Evolutionary conservation across 805 yeast species (phyloP), one percentile per base, ranked within the genome.

Genomic region (Teunomyces panamensis): DNA sequence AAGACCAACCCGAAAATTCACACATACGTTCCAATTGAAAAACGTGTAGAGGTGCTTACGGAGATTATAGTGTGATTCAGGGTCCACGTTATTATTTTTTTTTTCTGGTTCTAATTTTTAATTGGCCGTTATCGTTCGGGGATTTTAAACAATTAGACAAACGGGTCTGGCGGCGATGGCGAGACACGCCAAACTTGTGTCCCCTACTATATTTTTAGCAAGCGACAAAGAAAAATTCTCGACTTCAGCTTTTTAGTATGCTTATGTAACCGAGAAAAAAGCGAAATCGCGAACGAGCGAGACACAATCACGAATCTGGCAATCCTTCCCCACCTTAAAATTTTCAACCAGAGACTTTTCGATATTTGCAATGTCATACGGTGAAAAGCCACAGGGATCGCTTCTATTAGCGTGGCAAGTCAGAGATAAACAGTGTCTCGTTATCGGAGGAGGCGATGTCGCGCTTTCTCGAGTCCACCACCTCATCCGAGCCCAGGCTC

Each of bases 391-490:
- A 1, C 61, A 69, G 42, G 86, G 82, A 2, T 85, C 90, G 0
- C 67, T 85, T 9, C 70, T 84, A 55, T 72, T 85, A 16, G 90
- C 91, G 9, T 84, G 87, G 88, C 90, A 85, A 65, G 87, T 85
- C 16, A 77, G 73, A 53, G 68, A 83, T 67, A 71, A 55, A 16
- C 87, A 79, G 54, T 87, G 86, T 11, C 70, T 87, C 8, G 86
- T 87, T 1, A 79, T 87, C 35, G 96, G 96, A 0, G 89, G 85
- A 5, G 88, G 89, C 9, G 85, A 81, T 42, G 96, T 88, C 7
- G 96, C 90, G 0, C 70, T 83, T 9, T 78, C 89, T 13, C 67
- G 96, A 45, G 80, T 87, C 3, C 71, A 76, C 46, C 88, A 85
- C 57, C 69, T 88, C 16, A 62, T 87, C 3, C 77, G 78, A 13